Conservation (phyloP, 2,329 filamentous ascomycete genomes). For the Sporothrix curviconia region DNA sequence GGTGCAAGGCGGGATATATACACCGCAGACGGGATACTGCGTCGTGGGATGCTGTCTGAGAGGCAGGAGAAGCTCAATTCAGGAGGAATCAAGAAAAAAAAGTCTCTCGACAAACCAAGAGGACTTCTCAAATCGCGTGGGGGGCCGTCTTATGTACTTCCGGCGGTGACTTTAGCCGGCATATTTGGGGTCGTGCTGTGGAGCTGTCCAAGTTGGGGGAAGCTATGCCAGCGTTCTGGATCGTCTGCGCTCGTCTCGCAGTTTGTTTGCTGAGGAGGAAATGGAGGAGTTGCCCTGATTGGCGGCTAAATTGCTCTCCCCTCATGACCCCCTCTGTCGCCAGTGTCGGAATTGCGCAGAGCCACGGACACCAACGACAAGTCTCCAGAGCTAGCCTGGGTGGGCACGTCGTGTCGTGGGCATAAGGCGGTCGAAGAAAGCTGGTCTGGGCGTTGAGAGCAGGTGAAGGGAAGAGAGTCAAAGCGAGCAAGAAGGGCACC, state of each 20-base stretch:
- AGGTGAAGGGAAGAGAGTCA: background rate
- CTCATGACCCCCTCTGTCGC: no score
- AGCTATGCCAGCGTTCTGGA: background rate
- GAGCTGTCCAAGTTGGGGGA: background rate
- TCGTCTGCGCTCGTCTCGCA: background rate
- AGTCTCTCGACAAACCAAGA: background rate
- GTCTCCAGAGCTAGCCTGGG: background rate
- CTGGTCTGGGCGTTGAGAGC: background rate
- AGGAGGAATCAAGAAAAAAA: background rate
- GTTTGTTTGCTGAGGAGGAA: background rate
- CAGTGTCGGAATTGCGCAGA: background rate
- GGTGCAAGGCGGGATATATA: background rate
- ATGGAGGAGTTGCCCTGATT: background rate
- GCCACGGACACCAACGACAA: background rate
- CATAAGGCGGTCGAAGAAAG: background rate
- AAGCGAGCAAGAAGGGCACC: background rate
- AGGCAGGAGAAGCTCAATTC: background rate
- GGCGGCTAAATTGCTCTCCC: slow-evolving; percentile 11
- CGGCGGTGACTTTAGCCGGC: background rate
- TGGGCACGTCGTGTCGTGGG: background rate
- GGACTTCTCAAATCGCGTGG: background rate
- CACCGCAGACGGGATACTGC: background rate
- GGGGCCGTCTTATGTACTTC: background rate
- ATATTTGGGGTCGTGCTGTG: background rate
- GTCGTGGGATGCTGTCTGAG: background rate